Conservation (phyloP, 2,329 filamentous ascomycete genomes). For the Kalmusia sp. region DNA sequence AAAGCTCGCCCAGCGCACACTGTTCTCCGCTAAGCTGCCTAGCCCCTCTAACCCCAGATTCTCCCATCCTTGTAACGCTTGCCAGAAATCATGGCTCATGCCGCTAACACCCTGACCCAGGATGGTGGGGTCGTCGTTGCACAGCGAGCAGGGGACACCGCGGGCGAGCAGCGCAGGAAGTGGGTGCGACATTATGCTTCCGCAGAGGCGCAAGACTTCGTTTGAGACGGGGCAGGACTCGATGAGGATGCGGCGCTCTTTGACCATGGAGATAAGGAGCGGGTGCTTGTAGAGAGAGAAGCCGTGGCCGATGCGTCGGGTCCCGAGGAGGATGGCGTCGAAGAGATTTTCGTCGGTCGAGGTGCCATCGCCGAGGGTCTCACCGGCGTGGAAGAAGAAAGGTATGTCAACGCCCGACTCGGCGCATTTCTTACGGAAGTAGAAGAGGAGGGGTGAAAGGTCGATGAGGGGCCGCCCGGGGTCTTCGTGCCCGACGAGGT, state of each 20-base stretch:
- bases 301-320: constrained; percentile 86
- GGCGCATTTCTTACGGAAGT: constrained; percentile 87
- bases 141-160: constrained; percentile 82
- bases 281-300: constrained; percentile 93
- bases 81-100: constrained; percentile 94
- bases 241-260: constrained; percentile 84
- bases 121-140: constrained; percentile 91
- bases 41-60: constrained; percentile 88
- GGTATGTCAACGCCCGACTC: constrained; percentile 82
- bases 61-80: constrained; percentile 88
- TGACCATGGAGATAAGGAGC: constrained; percentile 84
- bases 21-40: constrained; percentile 89
- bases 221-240: constrained; percentile 93
- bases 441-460: constrained; percentile 84
- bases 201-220: constrained; percentile 81
- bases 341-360: constrained; percentile 84
- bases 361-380: constrained; percentile 81
- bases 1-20: constrained; percentile 86
- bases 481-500: constrained; percentile 89
- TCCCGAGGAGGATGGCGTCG: constrained; percentile 86
- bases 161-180: constrained; percentile 84
- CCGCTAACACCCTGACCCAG: constrained; percentile 82
- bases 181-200: constrained; percentile 78
- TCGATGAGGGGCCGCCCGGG: constrained; percentile 76
- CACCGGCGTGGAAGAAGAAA: constrained; percentile 95